Base-by-base conservation (phyloP, 345 rosid species). In the Gossypium longicalyx region DNA sequence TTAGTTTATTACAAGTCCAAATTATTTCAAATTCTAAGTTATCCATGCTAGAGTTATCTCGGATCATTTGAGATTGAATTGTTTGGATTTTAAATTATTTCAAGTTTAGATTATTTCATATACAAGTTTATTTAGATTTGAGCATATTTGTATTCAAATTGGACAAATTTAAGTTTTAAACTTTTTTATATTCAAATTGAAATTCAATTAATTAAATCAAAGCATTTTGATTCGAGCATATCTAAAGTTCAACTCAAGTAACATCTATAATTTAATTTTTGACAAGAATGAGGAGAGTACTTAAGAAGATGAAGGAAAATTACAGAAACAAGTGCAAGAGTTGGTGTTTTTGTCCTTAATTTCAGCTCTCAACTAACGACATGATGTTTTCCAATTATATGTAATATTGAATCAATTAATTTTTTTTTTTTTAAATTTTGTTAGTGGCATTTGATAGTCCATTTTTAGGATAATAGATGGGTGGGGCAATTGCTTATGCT, bases 401-500 rank as follows among this genome's bases (percentile, higher is more conserved):
- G 41, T 5, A 34, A 34, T 5, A 34, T 34, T 34, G 41, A 34
- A 34, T 34, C 41, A 34, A 7, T 52, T 52, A 52, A 52, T 17
- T 52, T 73, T 49, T 25, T 8, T 25, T 8, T 12, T 43, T 5
- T 0, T 0, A 34, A 34, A 34, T 0, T 5, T 70, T 20, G 16
- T 65, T 29, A 44, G 54, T 51, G 7, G 2, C 62, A 7, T 47
- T 59, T 22, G 45, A 72, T 59, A 27, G 58, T 49, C 73, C 69
- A 16, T 27, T 66, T 73, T 78, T 7, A 1, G 78, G 78, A 75
- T 65, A 74, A 79, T n/a, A 20, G 73, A 47, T 72, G 23, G 34
- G 74, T 76, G 70, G 48, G 43, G 27, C 62, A 67, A 20, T 44
- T 44, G 44, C 56, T 71, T 79, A 67, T 49, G 70, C 67, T 75